Evolutionary conservation across 1,284 basidiomycete genomes (phyloP).

Genomic region (Lignosus rhinocerotis): DNA sequence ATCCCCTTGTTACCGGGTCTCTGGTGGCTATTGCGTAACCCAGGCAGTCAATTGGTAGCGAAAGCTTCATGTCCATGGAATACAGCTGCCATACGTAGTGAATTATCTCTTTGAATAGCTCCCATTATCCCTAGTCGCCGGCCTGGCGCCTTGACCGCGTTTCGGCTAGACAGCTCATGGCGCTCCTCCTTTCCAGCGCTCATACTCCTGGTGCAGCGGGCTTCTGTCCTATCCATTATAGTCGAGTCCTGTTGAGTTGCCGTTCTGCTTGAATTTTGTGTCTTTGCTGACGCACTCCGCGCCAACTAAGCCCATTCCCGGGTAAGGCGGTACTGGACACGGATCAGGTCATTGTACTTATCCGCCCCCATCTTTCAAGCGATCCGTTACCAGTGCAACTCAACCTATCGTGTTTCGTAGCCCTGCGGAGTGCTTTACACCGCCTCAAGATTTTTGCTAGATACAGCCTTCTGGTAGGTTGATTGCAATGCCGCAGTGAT

Average conservation of each 20-base stretch:
- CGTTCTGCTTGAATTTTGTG: neutral
- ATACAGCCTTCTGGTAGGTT: conserved; percentile 14
- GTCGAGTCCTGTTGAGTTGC: neutral
- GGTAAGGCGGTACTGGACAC: neutral
- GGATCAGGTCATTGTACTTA: neutral
- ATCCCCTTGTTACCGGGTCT: no score
- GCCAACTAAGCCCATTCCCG: neutral
- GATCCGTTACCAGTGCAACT: neutral
- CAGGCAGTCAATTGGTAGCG: neutral
- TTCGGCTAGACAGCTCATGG: neutral
- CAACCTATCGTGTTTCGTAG: neutral
- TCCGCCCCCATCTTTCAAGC: neutral
- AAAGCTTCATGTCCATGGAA: neutral
- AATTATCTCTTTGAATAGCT: neutral
- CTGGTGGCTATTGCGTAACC: no score
- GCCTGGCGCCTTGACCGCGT: neutral
- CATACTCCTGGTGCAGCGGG: neutral
- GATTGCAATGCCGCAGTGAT: conserved; percentile 3
- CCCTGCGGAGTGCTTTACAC: neutral
- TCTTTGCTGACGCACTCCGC: neutral
- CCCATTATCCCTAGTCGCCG: neutral
- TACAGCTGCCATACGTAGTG: neutral
- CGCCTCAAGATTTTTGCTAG: neutral
- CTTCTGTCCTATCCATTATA: neutral
- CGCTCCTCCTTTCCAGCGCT: neutral